Conservation (phyloP, 2,329 filamentous ascomycete species). For the Emergomyces africanus region DNA sequence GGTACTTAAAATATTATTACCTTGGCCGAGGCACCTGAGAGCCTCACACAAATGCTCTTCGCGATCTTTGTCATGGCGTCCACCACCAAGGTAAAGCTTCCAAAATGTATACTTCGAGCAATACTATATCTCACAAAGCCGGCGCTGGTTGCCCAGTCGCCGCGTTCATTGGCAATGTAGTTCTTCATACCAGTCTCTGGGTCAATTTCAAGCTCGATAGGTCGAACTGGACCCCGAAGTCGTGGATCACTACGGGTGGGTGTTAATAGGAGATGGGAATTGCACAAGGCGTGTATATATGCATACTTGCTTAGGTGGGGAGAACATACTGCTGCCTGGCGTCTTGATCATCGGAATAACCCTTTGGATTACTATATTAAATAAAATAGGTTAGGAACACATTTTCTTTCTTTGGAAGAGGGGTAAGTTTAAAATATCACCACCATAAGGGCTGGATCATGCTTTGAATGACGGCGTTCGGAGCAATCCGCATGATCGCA, state of each 20-base stretch:
- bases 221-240: conserved; percentile 64
- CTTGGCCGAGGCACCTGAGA: conserved; percentile 61
- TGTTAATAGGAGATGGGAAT: conserved; percentile 26
- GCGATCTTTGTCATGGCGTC: conserved; percentile 45
- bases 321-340: conserved; percentile 46
- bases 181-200: conserved; percentile 90
- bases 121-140: conserved; percentile 72
- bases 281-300: not conserved
- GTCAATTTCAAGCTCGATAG: conserved; percentile 61
- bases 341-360: conserved; percentile 76
- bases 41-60: conserved; percentile 73
- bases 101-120: conserved; percentile 61
- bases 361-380: conserved; percentile 52
- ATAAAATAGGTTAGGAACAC: conserved; percentile 45
- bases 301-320: not conserved
- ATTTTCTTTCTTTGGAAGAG: not conserved
- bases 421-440: not conserved
- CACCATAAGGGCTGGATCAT: not conserved
- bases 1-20: conserved; percentile 19
- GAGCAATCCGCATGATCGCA: not conserved
- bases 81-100: conserved; percentile 57
- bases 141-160: conserved; percentile 78
- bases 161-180: conserved; percentile 86
- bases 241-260: conserved; percentile 45
- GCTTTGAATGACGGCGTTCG: not conserved